Base-by-base conservation (phyloP, 2,329 filamentous ascomycete species). In the Gaeumannomyces tritici region DNA sequence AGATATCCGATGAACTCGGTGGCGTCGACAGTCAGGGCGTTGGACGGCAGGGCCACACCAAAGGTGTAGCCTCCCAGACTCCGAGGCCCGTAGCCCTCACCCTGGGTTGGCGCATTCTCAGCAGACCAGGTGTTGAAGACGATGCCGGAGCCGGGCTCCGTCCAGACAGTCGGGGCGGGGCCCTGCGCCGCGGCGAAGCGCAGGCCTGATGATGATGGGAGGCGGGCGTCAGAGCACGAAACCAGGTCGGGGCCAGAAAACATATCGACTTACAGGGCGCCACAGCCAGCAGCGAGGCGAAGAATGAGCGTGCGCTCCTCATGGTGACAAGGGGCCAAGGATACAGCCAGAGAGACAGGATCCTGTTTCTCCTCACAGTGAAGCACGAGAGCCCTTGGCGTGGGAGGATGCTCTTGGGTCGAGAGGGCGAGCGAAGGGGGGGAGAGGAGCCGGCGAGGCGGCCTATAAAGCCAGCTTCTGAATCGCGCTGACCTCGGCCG, bases 1-100 rank as follows among this genome's bases (percentile, higher is more conserved):
- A 84, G 70, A 61, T 80, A 77, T 28, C 82, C 82, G 64, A 84
- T 80, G 66, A 83, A 84, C 67, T 84, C 82, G 47, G 72, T 74
- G 9, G 76, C 74, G 63, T 79, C 77, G 13, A 67, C 75, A 0
- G 73, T 74, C 60, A 78, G 67, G 2, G 76, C 79, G 68, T 76
- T 67, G 7, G 70, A 68, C 18, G 81, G 81, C 13, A 84, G 72
- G 13, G 80, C 80, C 62, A 84, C 67, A 70, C 81, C 81, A 62
- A 79, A 80, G 55, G 76, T 79, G 61, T 80, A 74, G 29, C 79
- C 77, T 3, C 60, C 60, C 51, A 42, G 27, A 29, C 42, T 61
- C 31, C n/a, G 28, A 0, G 67, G 63, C 4, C 63, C 63, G 5
- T 55, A 27, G 42, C 65, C 63, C 33, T 61, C 60, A 51, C 79